phyloP scores from a whole-genome alignment of 2,329 filamentous ascomycete species.

The Colletotrichum sp. region DNA sequence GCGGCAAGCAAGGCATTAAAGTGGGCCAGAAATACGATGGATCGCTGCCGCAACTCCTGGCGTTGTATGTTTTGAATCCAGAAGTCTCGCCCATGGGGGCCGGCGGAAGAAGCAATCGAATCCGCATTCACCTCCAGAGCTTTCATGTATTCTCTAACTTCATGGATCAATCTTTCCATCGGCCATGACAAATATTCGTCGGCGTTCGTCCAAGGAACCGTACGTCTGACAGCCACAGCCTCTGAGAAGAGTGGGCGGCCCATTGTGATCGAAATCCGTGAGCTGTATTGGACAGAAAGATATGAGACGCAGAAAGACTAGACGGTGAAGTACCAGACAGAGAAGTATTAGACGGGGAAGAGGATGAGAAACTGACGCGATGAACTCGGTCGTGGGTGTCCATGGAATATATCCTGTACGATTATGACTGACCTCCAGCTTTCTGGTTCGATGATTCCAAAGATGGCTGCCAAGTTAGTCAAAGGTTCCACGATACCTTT shows the following conservation, averaged over 20 bases:
- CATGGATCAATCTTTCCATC: fast-evolving
- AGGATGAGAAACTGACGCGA: neutral
- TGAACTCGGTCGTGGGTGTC: neutral
- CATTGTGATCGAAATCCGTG: neutral
- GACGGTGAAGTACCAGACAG: neutral
- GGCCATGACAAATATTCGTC: neutral
- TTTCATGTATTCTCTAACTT: fast-evolving
- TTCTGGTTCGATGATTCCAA: neutral
- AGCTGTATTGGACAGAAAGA: neutral
- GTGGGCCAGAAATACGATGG: neutral
- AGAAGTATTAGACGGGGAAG: neutral
- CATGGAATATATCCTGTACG: neutral
- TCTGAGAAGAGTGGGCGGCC: neutral
- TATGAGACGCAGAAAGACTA: too few species aligned
- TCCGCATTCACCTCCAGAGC: neutral
- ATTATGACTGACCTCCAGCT: fast-evolving
- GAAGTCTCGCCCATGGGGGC: neutral
- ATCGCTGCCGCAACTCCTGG: neutral
- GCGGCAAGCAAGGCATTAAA: neutral
- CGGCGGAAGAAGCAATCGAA: neutral
- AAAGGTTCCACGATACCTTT: neutral
- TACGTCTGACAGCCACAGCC: neutral
- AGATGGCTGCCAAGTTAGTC: neutral
- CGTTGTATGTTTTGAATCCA: neutral
- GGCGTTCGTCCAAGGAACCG: neutral